Evolutionary conservation across 768 basidiomycete species (phyloP).

Genomic region (Rubroboletus pulcherrimus): DNA sequence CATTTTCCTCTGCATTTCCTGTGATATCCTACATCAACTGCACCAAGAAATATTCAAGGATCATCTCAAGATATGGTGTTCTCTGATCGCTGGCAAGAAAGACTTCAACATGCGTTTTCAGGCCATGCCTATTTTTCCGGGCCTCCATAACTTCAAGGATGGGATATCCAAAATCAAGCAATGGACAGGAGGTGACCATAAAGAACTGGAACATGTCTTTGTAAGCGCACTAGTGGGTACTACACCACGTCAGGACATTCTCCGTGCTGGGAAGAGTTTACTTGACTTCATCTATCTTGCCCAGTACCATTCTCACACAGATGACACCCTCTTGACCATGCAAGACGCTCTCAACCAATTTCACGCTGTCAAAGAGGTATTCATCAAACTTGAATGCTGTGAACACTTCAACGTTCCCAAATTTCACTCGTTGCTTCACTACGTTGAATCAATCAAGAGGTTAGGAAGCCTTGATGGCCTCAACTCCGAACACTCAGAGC

Average conservation of each 20-base stretch:
- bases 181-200: too few relatives aligned
- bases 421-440: not conserved
- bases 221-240: too few relatives aligned
- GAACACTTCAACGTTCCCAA: not conserved
- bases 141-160: not conserved
- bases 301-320: not conserved
- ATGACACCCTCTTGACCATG: not conserved
- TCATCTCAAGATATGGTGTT: not conserved
- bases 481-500: not conserved
- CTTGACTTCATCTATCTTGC: not conserved
- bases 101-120: not conserved
- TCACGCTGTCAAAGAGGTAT: too few relatives aligned
- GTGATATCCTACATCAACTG: not conserved
- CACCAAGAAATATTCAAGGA: not conserved
- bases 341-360: not conserved
- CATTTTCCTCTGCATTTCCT: not conserved
- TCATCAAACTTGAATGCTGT: too few relatives aligned
- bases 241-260: too few relatives aligned
- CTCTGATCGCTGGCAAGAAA: not conserved
- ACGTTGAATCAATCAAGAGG: not conserved
- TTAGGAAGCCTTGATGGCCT: not conserved
- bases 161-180: too few relatives aligned
- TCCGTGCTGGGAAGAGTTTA: too few relatives aligned
- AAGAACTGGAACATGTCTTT: too few relatives aligned
- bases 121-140: not conserved